phyloP scores from a whole-genome alignment of 257 asterid genomes.

The Solanum tacnaense region DNA sequence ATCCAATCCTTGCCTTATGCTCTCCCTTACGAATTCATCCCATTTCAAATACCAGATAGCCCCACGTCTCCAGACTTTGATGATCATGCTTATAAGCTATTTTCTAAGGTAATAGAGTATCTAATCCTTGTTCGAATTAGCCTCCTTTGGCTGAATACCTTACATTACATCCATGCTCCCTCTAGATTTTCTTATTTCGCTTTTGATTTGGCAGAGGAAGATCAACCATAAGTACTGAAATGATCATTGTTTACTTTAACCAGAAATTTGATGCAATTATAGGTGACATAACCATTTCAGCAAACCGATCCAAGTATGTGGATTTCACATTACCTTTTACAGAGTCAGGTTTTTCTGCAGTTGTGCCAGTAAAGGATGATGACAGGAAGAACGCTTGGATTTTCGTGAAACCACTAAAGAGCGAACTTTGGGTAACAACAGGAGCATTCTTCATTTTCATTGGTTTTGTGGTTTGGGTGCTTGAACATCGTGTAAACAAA shows the following conservation, averaged over 20 bases:
- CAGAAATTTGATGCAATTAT: slow-evolving; percentile 32
- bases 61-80: background rate
- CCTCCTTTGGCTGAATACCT: background rate
- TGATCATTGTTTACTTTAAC: background rate
- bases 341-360: slow-evolving; percentile 25
- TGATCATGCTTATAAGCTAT: background rate
- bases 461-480: slow-evolving; percentile 44
- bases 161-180: background rate
- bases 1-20: background rate
- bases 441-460: slow-evolving; percentile 32
- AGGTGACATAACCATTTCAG: slow-evolving; percentile 33
- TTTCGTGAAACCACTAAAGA: slow-evolving; percentile 40
- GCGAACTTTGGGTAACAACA: slow-evolving; percentile 27
- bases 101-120: slow-evolving; percentile 2
- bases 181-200: background rate
- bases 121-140: background rate
- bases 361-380: slow-evolving; percentile 11
- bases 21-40: background rate
- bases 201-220: background rate
- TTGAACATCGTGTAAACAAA: slow-evolving; percentile 36
- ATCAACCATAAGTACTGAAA: background rate
- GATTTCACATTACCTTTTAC: slow-evolving; percentile 38
- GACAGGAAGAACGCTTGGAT: slow-evolving; percentile 22
- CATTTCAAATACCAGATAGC: background rate
- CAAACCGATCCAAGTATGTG: slow-evolving; percentile 22